Evolutionary conservation across 108 stramenopile species (phyloP), one percentile per base, ranked within the genome.

Genomic region (Skeletonema potamos): DNA sequence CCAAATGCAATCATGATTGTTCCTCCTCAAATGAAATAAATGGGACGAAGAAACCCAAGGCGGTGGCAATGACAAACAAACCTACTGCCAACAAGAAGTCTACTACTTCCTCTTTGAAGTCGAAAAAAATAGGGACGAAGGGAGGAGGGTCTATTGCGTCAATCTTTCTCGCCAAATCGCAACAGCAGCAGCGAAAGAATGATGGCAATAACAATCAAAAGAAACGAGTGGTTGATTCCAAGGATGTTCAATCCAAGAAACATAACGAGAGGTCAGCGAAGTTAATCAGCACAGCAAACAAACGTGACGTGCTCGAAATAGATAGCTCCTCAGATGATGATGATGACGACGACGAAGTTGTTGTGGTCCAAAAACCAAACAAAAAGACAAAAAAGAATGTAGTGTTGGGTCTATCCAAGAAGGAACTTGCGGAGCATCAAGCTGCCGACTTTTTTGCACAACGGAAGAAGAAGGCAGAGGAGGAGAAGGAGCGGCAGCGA

Each of bases 381-480:
- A 20, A 28, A n/a, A 33, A 48, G 20, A 44, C 5, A 6, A 29
- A 48, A 18, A 58, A 66, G 33, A 61, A 75, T 34, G 33, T 3
- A 13, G 30, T 30, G 22, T 51, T 51, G 22, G 48, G 48, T 24
- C 41, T 76, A 26, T 64, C 75, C 30, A 55, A 76, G 34, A 24
- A 68, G 17, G 58, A 67, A 39, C 27, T 76, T 34, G 85, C 77
- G 10, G 89, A 90, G 58, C 85, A 87, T 43, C 76, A 74, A 1
- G 83, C 81, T 12, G 89, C 85, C 20, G 73, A 84, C 46, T 86
- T 90, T 27, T 73, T 76, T 48, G 85, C 83, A 11, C 70, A 73
- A 30, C 83, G 81, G 20, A 74, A 74, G 9, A 9, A 48, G 29
- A 73, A 82, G 51, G 72, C 62, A n/a, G 69, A 79, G 17, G 41